These are phyloP conservation scores for Hirschfeldia incana DNA, from an alignment of 345 rosid genomes.

Conservation along the genomic window DNA sequence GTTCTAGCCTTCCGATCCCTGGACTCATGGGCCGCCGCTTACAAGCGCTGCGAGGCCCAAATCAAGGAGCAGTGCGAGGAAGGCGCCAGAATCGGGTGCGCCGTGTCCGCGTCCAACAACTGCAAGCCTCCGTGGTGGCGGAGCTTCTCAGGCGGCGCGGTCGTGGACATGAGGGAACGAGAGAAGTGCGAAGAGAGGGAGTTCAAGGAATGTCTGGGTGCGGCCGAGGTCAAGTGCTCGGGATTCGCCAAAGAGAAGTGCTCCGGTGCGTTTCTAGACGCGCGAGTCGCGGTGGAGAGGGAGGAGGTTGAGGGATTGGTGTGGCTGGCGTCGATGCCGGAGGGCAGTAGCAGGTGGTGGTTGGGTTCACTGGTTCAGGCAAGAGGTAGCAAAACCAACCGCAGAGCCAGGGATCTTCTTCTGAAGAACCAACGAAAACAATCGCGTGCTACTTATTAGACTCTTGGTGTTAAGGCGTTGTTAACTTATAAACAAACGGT, in stretches of 20 bases:
- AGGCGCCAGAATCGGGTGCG: slow-evolving; percentile 83
- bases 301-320: slow-evolving; percentile 44
- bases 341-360: slow-evolving; percentile 31
- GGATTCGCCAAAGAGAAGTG: slow-evolving; percentile 66
- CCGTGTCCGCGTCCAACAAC: slow-evolving; percentile 65
- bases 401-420: slow-evolving; percentile 51
- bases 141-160: slow-evolving; percentile 26
- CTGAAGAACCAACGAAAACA: background rate
- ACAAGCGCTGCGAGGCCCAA: slow-evolving; percentile 46
- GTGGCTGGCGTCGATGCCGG: slow-evolving; percentile 49
- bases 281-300: slow-evolving; percentile 51
- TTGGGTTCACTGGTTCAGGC: slow-evolving; percentile 27
- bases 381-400: slow-evolving; percentile 23
- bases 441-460: background rate
- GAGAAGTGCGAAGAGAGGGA: slow-evolving; percentile 81
- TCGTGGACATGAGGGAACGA: slow-evolving; percentile 52
- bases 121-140: slow-evolving; percentile 92
- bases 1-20: slow-evolving; percentile 70
- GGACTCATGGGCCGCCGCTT: slow-evolving; percentile 64
- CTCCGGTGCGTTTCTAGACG: slow-evolving; percentile 54
- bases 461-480: slow-evolving; percentile 3
- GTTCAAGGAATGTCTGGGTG: slow-evolving; percentile 60
- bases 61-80: slow-evolving; percentile 71
- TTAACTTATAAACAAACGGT: background rate
- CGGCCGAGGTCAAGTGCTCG: slow-evolving; percentile 64